Conservation (phyloP, 225 moss, liverwort and hornwort genomes). For the Pleurozium schreberi region DNA sequence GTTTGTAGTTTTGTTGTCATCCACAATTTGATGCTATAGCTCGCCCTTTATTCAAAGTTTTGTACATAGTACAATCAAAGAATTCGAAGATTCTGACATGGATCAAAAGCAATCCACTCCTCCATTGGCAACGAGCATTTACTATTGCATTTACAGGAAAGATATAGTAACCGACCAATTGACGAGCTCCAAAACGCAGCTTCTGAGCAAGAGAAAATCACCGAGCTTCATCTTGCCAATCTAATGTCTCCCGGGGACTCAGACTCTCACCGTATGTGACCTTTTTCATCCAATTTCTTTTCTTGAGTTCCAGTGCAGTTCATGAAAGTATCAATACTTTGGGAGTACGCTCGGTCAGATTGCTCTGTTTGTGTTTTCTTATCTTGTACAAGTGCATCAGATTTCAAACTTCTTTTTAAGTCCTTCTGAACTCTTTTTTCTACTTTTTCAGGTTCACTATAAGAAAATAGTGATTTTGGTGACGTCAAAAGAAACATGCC, state of each 20-base stretch:
- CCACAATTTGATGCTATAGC: no score
- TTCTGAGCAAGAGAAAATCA: conserved; percentile 79
- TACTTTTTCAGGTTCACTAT: conserved; percentile 33
- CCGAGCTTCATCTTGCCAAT: conserved; percentile 51
- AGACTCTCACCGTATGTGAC: not conserved
- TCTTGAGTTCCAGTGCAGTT: not conserved
- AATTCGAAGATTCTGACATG: no score
- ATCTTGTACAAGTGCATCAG: not conserved
- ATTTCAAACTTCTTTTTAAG: not conserved
- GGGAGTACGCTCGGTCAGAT: not conserved
- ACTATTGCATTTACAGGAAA: conserved; percentile 25
- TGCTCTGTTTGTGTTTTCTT: not conserved
- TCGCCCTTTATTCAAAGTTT: no score
- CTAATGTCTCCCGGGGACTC: conserved; percentile 20
- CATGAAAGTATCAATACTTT: not conserved
- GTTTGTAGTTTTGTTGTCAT: no score
- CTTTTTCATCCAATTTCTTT: not conserved
- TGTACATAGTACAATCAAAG: no score
- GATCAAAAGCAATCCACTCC: no score
- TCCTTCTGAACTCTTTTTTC: not conserved
- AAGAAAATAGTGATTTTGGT: no score
- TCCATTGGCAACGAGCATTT: not conserved
- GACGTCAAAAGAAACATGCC: no score
- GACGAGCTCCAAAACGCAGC: conserved; percentile 66
- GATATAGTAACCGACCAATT: conserved; percentile 48